Base-by-base conservation (phyloP, 1,284 basidiomycete species). In the Pseudozyma thailandica region DNA sequence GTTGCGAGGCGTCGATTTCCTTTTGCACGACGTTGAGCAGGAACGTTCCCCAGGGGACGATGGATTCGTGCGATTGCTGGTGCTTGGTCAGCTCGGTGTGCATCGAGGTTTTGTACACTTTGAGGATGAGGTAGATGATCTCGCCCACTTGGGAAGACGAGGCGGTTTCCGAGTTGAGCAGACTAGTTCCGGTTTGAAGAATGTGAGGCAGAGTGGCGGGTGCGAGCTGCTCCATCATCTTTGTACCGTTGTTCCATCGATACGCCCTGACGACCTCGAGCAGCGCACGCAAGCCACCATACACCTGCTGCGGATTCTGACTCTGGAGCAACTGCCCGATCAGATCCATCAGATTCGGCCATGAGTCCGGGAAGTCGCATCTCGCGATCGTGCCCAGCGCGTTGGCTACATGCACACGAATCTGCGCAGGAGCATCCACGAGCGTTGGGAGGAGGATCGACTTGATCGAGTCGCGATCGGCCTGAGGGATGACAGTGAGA, bases 61-160 rank as follows among this genome's bases (percentile, higher is more conserved):
- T 82, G 42, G 72, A 77, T 35, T 78, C 72, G 58, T 79, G 52
- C 39, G 75, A 65, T 52, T 81, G 81, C 54, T 79, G 79, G 48
- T 80, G 77, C 52, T 64, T 55, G 23, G 77, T 74, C 7, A 82
- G 69, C 21, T 75, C 70, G 27, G 69, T 49, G 30, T 73, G 61
- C 62, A 82, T 79, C 47, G 69, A 75, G 30, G 75, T 78, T 70
- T 80, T 81, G 77, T 81, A 82, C 44, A 72, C 48, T 58, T 82
- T 82, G 66, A 78, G 57, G 20, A 80, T 74, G 41, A 78, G 41
- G 62, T 82, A 80, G 42, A 82, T 41, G 31, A 81, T 72, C 66
- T 75, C 69, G 45, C 81, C 81, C 18, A 74, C 79, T 21, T 79
- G 65, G 8, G 69, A 39, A 16, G 73, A 70, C 3, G 72, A 59